Evolutionary conservation across 139 green algal species (phyloP), one percentile per base, ranked within the genome.

Genomic region (Deuterostichococcus epilithicus): DNA sequence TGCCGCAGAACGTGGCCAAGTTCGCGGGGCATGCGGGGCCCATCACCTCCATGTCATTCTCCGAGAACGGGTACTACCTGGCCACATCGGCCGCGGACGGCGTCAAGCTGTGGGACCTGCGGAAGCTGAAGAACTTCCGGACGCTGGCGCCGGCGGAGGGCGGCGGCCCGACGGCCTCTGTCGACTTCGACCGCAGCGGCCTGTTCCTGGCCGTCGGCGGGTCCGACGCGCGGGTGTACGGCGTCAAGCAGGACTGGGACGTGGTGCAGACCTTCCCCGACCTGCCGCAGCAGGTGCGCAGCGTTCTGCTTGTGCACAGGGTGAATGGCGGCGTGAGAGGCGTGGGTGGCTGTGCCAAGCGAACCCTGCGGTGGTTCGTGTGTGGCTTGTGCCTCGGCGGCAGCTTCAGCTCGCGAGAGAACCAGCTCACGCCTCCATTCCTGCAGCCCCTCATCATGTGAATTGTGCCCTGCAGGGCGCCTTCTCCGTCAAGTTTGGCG

Each of bases 91-190:
- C 86, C 10, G 72, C 79, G 26, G 91, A 97, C 69, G 89, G 91
- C 68, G 87, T 98, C 32, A 97, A 97, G 88, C 76, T 99, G 39
- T 99, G 96, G 96, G 96, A 99, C 81, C 89, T 99, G 74, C 89
- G 96, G 47, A 99, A 99, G 88, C 88, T 97, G 34, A 91, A 91
- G 73, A 94, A 94, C 80, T 90, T 96, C 86, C 88, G 85, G 82
- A 87, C 79, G 30, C 78, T 96, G 77, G 77, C 77, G 0, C 89
- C 90, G 0, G 95, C 90, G 67, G 80, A 78, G 26, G 52, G 86
- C 33, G 85, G 78, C 30, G 47, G 68, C 15, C 70, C 83, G 10
- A 86, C 83, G 75, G 79, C 81, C n/a, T 60, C 72, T 1, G 86
- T 92, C 1, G 67, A 63, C 86, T 60, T 95, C 81, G 65, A 71